These are phyloP conservation scores for Macadamia tetraphylla DNA, from an alignment of 164 flowering plant genomes.

Conservation along the genomic window DNA sequence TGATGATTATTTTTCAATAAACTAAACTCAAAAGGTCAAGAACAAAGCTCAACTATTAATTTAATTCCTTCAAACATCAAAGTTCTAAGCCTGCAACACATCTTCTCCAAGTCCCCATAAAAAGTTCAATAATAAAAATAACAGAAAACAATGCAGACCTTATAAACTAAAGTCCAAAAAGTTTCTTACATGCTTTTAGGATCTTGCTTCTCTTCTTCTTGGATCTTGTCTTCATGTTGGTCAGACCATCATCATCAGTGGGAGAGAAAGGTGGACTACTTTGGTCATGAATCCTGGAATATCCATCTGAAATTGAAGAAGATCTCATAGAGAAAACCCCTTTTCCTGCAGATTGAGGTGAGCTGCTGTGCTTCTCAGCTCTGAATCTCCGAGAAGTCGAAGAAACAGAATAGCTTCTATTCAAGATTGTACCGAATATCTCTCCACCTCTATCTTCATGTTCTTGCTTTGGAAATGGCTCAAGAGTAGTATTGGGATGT, in stretches of 20 bases:
- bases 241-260: constrained; percentile 12
- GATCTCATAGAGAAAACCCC: constrained; percentile 56
- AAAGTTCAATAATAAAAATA: too few species aligned
- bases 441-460: constrained; percentile 17
- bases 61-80: too few species aligned
- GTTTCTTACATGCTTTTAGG: constrained; percentile 47
- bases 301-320: constrained; percentile 49
- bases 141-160: too few species aligned
- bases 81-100: too few species aligned
- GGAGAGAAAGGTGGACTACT: constrained; percentile 24
- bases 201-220: constrained; percentile 35
- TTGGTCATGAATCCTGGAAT: constrained; percentile 60
- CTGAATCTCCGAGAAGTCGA: constrained; percentile 22
- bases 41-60: too few species aligned
- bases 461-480: neutral
- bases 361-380: constrained; percentile 11
- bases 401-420: constrained; percentile 35
- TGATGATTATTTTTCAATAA: too few species aligned
- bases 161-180: constrained; percentile 33
- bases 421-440: constrained; percentile 21
- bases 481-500: neutral
- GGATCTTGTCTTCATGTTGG: constrained; percentile 22
- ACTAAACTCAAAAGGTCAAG: too few species aligned
- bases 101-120: too few species aligned
- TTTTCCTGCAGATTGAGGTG: constrained; percentile 27